Percentiles rank a stretch among this genome's conserved stretches.
These are phyloP conservation scores for Aspergillus latus DNA, from an alignment of 2,329 filamentous ascomycete species.

Conservation along the genomic window DNA sequence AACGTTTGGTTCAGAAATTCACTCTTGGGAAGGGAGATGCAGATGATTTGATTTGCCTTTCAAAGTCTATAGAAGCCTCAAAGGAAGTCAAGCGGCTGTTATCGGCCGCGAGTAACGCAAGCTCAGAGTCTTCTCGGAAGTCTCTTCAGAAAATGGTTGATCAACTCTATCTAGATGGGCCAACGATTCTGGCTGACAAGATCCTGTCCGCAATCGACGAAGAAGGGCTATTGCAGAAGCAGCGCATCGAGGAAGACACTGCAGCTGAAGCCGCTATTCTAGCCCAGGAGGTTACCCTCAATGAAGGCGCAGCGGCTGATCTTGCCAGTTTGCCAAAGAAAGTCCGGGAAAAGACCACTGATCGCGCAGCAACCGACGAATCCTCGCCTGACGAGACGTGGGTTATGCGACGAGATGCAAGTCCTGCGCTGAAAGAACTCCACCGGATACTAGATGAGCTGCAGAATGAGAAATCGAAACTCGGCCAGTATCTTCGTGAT, in stretches of 20 bases:
- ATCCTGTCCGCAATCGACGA: constrained; percentile 86
- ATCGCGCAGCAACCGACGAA: constrained; percentile 35
- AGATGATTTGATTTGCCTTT: constrained; percentile 82
- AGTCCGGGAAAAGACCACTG: constrained; percentile 30
- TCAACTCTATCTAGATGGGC: constrained; percentile 57
- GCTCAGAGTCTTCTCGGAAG: constrained; percentile 20
- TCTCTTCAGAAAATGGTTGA: constrained; percentile 33
- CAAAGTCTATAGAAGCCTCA: constrained; percentile 75
- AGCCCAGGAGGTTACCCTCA: constrained; percentile 68
- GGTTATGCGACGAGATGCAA: constrained; percentile 68
- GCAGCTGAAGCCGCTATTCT: constrained; percentile 69
- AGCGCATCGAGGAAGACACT: constrained; percentile 72
- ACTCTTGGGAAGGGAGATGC: constrained; percentile 87
- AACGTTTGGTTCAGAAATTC: constrained; percentile 90
- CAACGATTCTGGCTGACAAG: constrained; percentile 65
- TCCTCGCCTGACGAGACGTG: constrained; percentile 53
- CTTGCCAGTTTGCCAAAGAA: constrained; percentile 57
- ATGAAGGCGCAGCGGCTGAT: constrained; percentile 63
- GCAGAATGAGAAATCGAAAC: constrained; percentile 56
- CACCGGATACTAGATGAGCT: constrained; percentile 67
- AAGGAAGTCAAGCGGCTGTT: constrained; percentile 57
- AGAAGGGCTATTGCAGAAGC: constrained; percentile 79
- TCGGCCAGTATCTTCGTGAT: constrained; percentile 63
- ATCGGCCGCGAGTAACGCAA: constrained; percentile 25
- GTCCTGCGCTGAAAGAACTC: constrained; percentile 61